phyloP scores from a whole-genome alignment of 2,329 filamentous ascomycete species.

The Trichoderma simmonsii region DNA sequence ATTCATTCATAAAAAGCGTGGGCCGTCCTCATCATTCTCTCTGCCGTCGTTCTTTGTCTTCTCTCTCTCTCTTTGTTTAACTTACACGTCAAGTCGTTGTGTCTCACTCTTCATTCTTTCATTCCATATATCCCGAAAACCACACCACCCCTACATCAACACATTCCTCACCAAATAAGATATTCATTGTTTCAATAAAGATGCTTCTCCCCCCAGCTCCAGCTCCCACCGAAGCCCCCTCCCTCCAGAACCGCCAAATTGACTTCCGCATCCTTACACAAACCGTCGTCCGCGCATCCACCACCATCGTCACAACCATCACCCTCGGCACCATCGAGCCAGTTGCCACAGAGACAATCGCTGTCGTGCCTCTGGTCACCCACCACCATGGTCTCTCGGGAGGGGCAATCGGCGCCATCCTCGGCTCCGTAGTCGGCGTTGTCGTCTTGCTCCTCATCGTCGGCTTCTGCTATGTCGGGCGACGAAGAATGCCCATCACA shows the following conservation, averaged over 20 bases:
- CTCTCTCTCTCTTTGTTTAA: background rate
- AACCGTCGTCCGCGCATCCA: slow-evolving; percentile 33
- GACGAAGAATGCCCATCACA: background rate
- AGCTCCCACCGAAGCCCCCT: slow-evolving; percentile 8
- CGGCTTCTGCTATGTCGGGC: slow-evolving; percentile 30
- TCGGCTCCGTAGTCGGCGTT: slow-evolving; percentile 39
- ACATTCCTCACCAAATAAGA: background rate
- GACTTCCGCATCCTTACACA: slow-evolving; percentile 35
- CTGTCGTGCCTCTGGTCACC: slow-evolving; percentile 1
- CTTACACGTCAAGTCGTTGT: background rate
- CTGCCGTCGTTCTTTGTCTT: background rate
- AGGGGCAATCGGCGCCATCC: slow-evolving; percentile 40
- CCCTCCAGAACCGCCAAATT: slow-evolving; percentile 26
- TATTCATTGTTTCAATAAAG: background rate
- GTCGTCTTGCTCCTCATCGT: slow-evolving; percentile 34
- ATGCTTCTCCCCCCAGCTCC: slow-evolving; percentile 13
- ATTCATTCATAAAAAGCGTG: background rate
- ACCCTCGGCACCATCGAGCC: slow-evolving; percentile 26
- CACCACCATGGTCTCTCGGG: slow-evolving; percentile 30
- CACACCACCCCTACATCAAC: background rate
- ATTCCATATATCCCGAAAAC: background rate
- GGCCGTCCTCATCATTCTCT: background rate
- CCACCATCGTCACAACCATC: slow-evolving; percentile 38
- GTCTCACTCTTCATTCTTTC: background rate
- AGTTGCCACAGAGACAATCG: slow-evolving; percentile 19